These are phyloP conservation scores for Suhomyces yuchorum DNA, from an alignment of 1,139 yeast species.

Conservation along the genomic window DNA sequence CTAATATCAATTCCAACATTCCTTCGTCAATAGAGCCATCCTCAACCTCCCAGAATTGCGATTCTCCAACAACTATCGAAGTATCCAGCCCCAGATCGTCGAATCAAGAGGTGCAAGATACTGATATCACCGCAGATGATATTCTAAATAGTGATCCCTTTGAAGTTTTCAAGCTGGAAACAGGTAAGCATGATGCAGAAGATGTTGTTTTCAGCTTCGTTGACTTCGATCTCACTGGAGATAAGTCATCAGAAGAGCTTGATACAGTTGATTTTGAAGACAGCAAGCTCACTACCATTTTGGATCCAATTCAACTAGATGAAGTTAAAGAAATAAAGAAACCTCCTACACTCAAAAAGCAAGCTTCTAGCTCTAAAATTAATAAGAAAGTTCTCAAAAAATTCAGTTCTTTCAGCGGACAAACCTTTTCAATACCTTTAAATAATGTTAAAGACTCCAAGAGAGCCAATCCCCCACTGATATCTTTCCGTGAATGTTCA, in stretches of 20 bases:
- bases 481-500: conserved; percentile 34
- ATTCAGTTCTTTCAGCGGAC: conserved; percentile 19
- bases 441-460: conserved; percentile 8
- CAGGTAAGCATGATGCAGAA: conserved; percentile 1
- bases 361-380: conserved; percentile 14
- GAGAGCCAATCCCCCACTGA: conserved; percentile 16
- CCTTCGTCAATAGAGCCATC: conserved; percentile 8
- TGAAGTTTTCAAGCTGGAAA: conserved; percentile 15
- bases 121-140: conserved; percentile 27
- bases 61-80: conserved; percentile 23
- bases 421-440: conserved; percentile 8
- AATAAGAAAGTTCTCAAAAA: conserved; percentile 19
- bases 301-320: background rate
- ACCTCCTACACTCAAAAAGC: conserved; percentile 8
- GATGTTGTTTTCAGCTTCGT: conserved; percentile 10
- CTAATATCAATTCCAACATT: background rate
- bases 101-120: conserved; percentile 4
- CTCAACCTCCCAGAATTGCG: conserved; percentile 6
- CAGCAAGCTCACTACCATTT: background rate
- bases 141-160: conserved; percentile 28
- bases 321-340: conserved; percentile 1
- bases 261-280: background rate
- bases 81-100: conserved; percentile 17
- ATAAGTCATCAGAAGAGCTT: conserved; percentile 10
- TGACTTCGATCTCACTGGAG: conserved; percentile 15